Conservation (phyloP, 1,139 yeast species). For the Blastobotrys raffinosifermentans region DNA sequence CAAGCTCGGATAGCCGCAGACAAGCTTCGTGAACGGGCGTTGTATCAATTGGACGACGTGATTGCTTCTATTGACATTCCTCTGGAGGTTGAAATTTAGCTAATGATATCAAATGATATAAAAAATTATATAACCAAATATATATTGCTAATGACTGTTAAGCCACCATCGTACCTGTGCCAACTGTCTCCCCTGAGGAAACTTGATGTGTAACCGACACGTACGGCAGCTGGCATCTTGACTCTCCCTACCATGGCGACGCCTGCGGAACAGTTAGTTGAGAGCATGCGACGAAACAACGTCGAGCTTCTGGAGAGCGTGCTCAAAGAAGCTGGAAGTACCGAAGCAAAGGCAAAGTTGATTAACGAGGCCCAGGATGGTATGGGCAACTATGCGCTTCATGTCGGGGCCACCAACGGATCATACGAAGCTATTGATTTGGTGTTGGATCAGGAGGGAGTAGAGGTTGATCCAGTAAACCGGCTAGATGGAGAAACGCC, state of each 20-base stretch:
- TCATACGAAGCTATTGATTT: slow-evolving; percentile 76
- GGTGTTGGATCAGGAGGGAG: slow-evolving; percentile 81
- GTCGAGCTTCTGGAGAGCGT: slow-evolving; percentile 62
- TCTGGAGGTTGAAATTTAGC: slow-evolving; percentile 38
- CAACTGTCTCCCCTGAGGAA: too few relatives aligned
- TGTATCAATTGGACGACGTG: slow-evolving; percentile 40
- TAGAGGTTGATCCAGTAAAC: slow-evolving; percentile 79
- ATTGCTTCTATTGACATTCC: slow-evolving; percentile 41
- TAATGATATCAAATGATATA: too few relatives aligned
- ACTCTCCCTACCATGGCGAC: too few relatives aligned
- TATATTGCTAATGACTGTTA: too few relatives aligned
- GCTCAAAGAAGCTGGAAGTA: slow-evolving; percentile 37
- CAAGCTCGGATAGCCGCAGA: slow-evolving; percentile 27
- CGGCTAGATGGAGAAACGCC: slow-evolving; percentile 79
- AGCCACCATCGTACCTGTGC: too few relatives aligned
- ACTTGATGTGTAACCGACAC: too few relatives aligned
- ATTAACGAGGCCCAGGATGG: slow-evolving; percentile 72
- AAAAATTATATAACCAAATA: too few relatives aligned
- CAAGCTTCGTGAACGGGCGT: slow-evolving; percentile 22
- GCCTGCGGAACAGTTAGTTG: slow-evolving; percentile 71
- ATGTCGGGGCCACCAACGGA: slow-evolving; percentile 75
- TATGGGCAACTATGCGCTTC: slow-evolving; percentile 77
- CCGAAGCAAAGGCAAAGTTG: slow-evolving; percentile 38
- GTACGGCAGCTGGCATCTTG: too few relatives aligned
- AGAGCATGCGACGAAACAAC: slow-evolving; percentile 85